A percentile compares a stretch with the other conserved stretches of the same genome.
Evolutionary conservation across 139 green algal species (phyloP).

Genomic region (Bryopsis sp.): DNA sequence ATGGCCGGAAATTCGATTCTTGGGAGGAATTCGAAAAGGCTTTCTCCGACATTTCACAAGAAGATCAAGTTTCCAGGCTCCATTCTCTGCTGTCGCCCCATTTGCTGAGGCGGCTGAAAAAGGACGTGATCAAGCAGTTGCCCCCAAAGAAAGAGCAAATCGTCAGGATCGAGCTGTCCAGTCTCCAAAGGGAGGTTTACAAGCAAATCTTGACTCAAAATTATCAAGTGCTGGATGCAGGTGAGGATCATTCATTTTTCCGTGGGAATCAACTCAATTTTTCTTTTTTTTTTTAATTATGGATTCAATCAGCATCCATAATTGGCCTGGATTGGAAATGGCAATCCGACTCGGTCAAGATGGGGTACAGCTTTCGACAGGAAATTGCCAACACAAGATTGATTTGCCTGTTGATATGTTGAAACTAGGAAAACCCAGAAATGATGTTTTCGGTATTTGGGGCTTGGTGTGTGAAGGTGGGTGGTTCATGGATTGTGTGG

Average conservation of each 20-base stretch:
- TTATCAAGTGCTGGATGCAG: slow-evolving; percentile 27
- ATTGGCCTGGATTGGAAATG: too few species aligned
- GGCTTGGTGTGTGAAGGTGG: too few species aligned
- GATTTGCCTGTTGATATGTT: too few species aligned
- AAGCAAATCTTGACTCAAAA: slow-evolving; percentile 37
- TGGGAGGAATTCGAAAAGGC: slow-evolving; percentile 48
- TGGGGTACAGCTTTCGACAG: background rate
- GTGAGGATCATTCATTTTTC: too few species aligned
- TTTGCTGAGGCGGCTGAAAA: slow-evolving; percentile 69
- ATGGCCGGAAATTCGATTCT: slow-evolving; percentile 53
- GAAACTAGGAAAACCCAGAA: too few species aligned
- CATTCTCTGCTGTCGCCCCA: slow-evolving; percentile 50
- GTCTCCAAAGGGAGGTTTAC: slow-evolving; percentile 43
- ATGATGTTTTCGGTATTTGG: too few species aligned
- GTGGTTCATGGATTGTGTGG: too few species aligned
- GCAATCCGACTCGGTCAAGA: too few species aligned
- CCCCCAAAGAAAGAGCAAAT: slow-evolving; percentile 78
- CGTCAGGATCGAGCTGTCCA: slow-evolving; percentile 51
- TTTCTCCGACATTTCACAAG: slow-evolving; percentile 20
- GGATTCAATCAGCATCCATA: too few species aligned
- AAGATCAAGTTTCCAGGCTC: slow-evolving; percentile 38
- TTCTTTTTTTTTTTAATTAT: too few species aligned
- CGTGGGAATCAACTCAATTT: too few species aligned
- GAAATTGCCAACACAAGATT: background rate
- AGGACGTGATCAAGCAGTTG: slow-evolving; percentile 68